Evolutionary conservation across 495 filamentous ascomycete genomes (phyloP), one percentile per base, ranked within the genome.

Genomic region (Glonium stellatum): DNA sequence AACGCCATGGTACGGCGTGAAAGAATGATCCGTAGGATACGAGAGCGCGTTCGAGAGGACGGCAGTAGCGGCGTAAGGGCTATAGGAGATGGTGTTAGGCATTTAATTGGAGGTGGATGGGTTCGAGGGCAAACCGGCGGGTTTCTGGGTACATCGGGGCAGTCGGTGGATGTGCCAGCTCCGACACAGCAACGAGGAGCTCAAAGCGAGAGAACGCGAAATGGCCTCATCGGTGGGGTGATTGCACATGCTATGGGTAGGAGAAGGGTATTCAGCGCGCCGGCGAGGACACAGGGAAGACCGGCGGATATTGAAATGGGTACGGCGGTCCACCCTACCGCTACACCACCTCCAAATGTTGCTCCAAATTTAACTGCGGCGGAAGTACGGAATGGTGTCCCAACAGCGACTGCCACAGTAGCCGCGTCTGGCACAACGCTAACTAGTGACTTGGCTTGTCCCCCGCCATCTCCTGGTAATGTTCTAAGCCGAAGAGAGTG

Each of bases 1-100:
- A 92, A 92, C 67, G 78, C 79, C 21, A 92, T 93, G 83, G 88
- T 93, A 5, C 79, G 87, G 11, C 80, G 84, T 25, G 89, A 95
- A 71, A 77, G 84, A 8, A 64, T 67, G 37, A 58, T 75, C 11
- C 23, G 67, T 9, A 34, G 67, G 5, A 63, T 70, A 10, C 66
- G 69, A 27, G 37, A 31, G 19, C 49, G 59, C 13, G 47, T 52
- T 18, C 12, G 39, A 11, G 18, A 31, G 2, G 48, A 44, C 39
- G 39, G 48, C 4, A 18, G 21, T n/a, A 8, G 21, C 4, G 48
- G 48, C 13, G 21, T 23, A 13, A 52, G 22, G 9, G 9, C 5
- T 2, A 18, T 22, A 47, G 44, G n/a, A 44, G 39, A 18, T 4
- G 39, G 39, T 4, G 39, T 44, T 11, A 13, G 39, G 13, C 39